Percentiles rank a stretch among this genome's conserved stretches.
Conservation (phyloP, 441 rosid species). For the Pelargonium myrrhifolium region DNA sequence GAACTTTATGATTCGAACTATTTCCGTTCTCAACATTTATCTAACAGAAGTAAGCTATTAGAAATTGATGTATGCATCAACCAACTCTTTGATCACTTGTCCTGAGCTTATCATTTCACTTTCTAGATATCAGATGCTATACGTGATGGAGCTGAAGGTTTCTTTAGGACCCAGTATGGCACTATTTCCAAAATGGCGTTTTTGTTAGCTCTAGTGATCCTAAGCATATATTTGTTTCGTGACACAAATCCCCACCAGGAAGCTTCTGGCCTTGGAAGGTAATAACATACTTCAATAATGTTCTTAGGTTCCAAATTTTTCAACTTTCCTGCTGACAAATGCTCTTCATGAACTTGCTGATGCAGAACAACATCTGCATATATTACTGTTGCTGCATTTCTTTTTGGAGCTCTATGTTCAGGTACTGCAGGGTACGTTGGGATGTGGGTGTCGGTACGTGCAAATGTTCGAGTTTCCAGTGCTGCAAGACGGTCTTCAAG, state of each 20-base stretch:
- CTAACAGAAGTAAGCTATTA: neutral
- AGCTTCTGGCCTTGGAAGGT: constrained; percentile 96
- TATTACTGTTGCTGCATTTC: constrained; percentile 91
- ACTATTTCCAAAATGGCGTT: constrained; percentile 96
- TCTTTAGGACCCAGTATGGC: constrained; percentile 93
- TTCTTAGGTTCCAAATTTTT: neutral
- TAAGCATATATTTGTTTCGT: constrained; percentile 80
- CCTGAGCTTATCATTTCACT: constrained; percentile 29
- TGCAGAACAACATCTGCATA: constrained; percentile 76
- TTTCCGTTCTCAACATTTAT: neutral
- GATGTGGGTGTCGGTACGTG: constrained; percentile 99
- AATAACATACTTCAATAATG: constrained; percentile 20
- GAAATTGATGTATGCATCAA: neutral
- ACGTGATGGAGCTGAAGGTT: constrained; percentile 99
- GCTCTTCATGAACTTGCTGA: constrained; percentile 22
- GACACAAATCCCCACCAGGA: constrained; percentile 84
- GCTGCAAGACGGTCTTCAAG: constrained; percentile 98
- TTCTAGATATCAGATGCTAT: constrained; percentile 95
- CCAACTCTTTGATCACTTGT: constrained; percentile 14
- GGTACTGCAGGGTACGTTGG: constrained; percentile 97
- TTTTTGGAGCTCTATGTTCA: constrained; percentile 90
- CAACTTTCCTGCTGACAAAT: constrained; percentile 14
- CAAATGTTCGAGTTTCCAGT: constrained; percentile 95
- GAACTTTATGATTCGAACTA: neutral
- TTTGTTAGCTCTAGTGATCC: constrained; percentile 74